Evolutionary conservation across 1,284 basidiomycete genomes (phyloP).

Genomic region (Leccinum angustisporum): DNA sequence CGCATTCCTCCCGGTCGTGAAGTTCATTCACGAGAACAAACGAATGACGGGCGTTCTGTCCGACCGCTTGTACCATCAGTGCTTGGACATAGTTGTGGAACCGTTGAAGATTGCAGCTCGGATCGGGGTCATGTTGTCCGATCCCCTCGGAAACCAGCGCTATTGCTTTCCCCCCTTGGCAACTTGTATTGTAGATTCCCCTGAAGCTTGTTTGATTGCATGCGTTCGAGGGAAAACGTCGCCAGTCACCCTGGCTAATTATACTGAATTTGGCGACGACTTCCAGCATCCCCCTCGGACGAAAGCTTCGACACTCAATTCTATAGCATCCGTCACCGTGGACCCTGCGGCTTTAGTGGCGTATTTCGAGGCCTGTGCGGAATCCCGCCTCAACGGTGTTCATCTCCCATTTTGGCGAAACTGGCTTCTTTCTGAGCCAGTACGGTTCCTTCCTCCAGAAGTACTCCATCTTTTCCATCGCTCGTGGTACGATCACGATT

Average conservation of each 20-base stretch:
- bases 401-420: background rate
- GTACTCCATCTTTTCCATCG: background rate
- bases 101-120: background rate
- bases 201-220: background rate
- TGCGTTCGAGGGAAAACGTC: background rate
- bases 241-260: background rate
- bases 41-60: background rate
- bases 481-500: background rate
- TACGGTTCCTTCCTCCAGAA: background rate
- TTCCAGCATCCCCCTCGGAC: background rate
- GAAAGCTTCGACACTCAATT: background rate
- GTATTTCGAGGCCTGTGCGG: background rate
- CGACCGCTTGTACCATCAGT: background rate
- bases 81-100: background rate
- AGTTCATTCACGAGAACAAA: conserved; percentile 19
- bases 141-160: background rate
- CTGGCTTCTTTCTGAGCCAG: background rate
- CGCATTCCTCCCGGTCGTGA: conserved; percentile 32
- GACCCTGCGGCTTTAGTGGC: background rate
- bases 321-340: background rate
- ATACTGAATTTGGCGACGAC: background rate
- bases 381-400: background rate
- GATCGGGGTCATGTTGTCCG: background rate
- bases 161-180: background rate
- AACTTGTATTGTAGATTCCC: background rate